A percentile compares a stretch with the other conserved stretches of the same genome.
Evolutionary conservation across 2,329 filamentous ascomycete species (phyloP).

Genomic region (Celoporthe dispersa): DNA sequence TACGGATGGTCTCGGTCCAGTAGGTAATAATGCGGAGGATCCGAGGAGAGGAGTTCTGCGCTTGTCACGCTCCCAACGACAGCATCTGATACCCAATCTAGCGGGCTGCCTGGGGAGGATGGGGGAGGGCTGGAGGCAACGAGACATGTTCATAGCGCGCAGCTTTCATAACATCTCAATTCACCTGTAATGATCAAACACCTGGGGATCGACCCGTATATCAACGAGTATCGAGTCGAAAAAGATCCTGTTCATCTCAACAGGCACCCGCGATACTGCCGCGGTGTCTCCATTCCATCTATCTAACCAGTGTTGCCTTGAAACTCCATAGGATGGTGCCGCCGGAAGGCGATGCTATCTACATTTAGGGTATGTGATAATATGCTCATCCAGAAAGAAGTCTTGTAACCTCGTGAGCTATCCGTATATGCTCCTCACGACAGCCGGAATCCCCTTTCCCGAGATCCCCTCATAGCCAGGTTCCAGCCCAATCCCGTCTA

Average conservation of each 20-base stretch:
- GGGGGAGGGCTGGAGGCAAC: background rate
- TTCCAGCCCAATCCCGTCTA: background rate
- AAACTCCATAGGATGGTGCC: conserved; percentile 1
- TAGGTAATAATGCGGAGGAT: background rate
- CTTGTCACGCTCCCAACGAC: background rate
- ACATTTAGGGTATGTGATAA: background rate
- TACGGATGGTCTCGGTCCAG: background rate
- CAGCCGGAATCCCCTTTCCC: background rate
- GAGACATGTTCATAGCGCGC: background rate
- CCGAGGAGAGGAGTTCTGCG: background rate
- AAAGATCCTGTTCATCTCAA: background rate
- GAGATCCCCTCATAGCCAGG: background rate
- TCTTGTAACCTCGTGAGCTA: background rate
- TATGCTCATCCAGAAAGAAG: background rate
- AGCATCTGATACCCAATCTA: background rate
- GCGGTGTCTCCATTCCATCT: background rate
- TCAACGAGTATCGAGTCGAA: too few relatives aligned
- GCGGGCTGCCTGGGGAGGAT: background rate
- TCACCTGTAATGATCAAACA: background rate
- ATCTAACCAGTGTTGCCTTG: background rate
- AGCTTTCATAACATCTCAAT: background rate
- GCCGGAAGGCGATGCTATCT: background rate
- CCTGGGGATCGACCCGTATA: background rate
- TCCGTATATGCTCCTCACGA: background rate
- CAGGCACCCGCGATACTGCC: background rate